These are phyloP conservation scores for Leccinum variicolor DNA, from an alignment of 768 basidiomycete genomes.

Conservation along the genomic window DNA sequence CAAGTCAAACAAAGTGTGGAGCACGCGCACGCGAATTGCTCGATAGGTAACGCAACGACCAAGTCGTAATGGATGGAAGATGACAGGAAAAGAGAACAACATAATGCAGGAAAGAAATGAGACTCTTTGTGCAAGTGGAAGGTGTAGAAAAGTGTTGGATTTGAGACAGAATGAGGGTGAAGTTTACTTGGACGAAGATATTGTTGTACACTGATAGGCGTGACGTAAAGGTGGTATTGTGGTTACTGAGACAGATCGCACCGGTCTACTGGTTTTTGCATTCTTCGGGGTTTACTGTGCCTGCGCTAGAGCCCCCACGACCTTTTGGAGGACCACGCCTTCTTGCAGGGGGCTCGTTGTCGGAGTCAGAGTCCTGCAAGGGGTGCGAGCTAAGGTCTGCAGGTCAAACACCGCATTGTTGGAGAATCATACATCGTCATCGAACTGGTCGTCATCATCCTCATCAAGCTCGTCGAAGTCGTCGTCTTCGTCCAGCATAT, in stretches of 20 bases:
- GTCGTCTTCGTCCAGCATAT: conserved; percentile 52
- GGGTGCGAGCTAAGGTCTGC: conserved; percentile 15
- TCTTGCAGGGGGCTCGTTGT: conserved; percentile 56
- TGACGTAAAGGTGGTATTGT: conserved; percentile 18
- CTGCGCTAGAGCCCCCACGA: conserved; percentile 41
- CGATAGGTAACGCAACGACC: conserved; percentile 9
- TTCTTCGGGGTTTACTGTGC: conserved; percentile 65
- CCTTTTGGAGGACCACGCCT: conserved; percentile 59
- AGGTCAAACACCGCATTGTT: conserved; percentile 14
- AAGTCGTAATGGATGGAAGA: conserved; percentile 7
- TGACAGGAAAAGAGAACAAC: neutral
- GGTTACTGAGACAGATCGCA: conserved; percentile 9
- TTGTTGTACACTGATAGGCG: conserved; percentile 11
- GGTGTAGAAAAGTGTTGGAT: neutral
- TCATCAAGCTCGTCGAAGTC: conserved; percentile 59
- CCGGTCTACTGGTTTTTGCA: conserved; percentile 82
- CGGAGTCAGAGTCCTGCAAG: conserved; percentile 65
- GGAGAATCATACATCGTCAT: conserved; percentile 50
- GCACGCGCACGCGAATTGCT: conserved; percentile 11
- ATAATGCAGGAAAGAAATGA: neutral
- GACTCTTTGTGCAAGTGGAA: neutral
- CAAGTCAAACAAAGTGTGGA: conserved; percentile 9
- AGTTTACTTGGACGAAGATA: conserved; percentile 15
- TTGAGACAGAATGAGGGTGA: conserved; percentile 11
- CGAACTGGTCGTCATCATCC: conserved; percentile 50